phyloP scores from a whole-genome alignment of 129 eudicot genomes.

The Tagetes patula region DNA sequence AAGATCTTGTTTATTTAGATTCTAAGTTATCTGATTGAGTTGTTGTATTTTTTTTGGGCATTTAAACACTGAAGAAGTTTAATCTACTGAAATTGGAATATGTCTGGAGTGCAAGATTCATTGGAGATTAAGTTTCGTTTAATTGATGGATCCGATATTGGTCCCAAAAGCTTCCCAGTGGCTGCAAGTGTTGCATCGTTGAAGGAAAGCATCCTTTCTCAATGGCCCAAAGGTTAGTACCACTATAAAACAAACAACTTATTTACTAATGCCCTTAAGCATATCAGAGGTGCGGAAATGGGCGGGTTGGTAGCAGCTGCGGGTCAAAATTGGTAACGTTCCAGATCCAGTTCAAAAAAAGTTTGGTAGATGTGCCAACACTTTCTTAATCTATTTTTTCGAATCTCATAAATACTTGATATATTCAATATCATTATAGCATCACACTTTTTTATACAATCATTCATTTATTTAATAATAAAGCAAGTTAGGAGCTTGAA shows the following conservation, averaged over 20 bases:
- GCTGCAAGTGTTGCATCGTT: slow-evolving; percentile 71
- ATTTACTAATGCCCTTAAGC: background rate
- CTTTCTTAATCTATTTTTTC: background rate
- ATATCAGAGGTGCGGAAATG: background rate
- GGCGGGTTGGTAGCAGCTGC: background rate
- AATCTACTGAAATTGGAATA: slow-evolving; percentile 30
- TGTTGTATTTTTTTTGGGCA: slow-evolving; percentile 21
- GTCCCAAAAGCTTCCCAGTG: slow-evolving; percentile 78
- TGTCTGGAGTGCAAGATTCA: slow-evolving; percentile 75
- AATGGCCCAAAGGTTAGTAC: slow-evolving; percentile 87
- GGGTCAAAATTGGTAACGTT: background rate
- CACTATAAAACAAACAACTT: background rate
- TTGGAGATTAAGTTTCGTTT: slow-evolving; percentile 77
- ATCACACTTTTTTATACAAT: background rate
- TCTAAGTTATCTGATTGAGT: slow-evolving; percentile 6
- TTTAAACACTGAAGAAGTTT: slow-evolving; percentile 24
- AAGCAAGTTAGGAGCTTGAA: slow-evolving; percentile 9
- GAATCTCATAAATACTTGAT: background rate
- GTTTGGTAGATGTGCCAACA: background rate
- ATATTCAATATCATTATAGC: background rate
- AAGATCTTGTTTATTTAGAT: slow-evolving; percentile 21
- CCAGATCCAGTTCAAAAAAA: background rate
- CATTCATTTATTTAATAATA: background rate
- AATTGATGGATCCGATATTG: slow-evolving; percentile 80
- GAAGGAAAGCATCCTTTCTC: slow-evolving; percentile 79